These are phyloP conservation scores for Pythium dissimile DNA, from an alignment of 352 stramenopile species.

Conservation along the genomic window DNA sequence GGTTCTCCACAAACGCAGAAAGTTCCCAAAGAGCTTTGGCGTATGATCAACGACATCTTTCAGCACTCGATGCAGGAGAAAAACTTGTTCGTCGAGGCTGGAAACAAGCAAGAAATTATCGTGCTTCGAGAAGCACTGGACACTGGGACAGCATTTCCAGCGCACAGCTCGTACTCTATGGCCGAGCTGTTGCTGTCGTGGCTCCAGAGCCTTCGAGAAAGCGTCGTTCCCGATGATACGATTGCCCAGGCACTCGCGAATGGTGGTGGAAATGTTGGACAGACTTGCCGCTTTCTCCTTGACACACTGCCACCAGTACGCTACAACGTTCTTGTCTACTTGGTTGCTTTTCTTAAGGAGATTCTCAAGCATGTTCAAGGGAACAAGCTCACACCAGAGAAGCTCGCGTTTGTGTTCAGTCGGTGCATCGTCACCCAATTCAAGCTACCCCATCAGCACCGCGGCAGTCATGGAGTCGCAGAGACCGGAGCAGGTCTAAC, in stretches of 20 bases:
- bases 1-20: constrained; percentile 39
- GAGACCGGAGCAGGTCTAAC: not conserved
- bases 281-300: constrained; percentile 67
- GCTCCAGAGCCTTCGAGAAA: constrained; percentile 87
- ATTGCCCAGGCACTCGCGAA: constrained; percentile 63
- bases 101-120: constrained; percentile 61
- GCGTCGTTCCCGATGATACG: constrained; percentile 83
- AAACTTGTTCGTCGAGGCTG: constrained; percentile 80
- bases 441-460: constrained; percentile 14
- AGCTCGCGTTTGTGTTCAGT: constrained; percentile 73
- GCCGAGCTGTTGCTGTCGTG: constrained; percentile 89
- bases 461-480: constrained; percentile 9
- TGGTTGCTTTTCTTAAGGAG: constrained; percentile 96
- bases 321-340: constrained; percentile 98
- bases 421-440: constrained; percentile 62
- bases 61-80: constrained; percentile 67
- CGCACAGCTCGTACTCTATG: constrained; percentile 87
- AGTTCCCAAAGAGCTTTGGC: constrained; percentile 97
- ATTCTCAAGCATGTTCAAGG: constrained; percentile 66
- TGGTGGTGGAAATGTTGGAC: constrained; percentile 68
- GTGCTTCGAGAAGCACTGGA: constrained; percentile 91
- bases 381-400: constrained; percentile 74
- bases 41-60: constrained; percentile 96
- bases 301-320: constrained; percentile 89
- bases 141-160: constrained; percentile 81